These are phyloP conservation scores for Tulasnella sp. DNA, from an alignment of 768 basidiomycete species.

Conservation along the genomic window DNA sequence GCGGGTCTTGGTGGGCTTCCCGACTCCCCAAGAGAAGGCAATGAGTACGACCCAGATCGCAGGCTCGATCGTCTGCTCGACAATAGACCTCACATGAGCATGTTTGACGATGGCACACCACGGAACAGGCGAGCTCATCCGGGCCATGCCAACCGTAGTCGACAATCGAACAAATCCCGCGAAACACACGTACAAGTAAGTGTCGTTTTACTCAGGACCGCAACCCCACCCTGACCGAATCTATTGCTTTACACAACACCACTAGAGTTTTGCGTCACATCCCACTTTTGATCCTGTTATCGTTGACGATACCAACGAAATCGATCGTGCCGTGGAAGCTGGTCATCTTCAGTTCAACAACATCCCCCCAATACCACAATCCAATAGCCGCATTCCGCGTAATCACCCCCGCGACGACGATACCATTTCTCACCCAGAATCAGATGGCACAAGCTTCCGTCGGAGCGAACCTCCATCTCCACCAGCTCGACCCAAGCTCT, in stretches of 20 bases:
- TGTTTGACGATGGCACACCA: constrained; percentile 52
- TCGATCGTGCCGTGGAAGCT: constrained; percentile 58
- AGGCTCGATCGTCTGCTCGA: constrained; percentile 70
- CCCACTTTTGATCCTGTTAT: constrained; percentile 53
- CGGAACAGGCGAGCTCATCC: constrained; percentile 42
- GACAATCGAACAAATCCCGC: constrained; percentile 22
- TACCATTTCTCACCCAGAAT: constrained; percentile 37
- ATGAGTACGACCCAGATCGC: constrained; percentile 83
- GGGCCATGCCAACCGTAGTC: constrained; percentile 36
- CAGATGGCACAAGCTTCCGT: constrained; percentile 46
- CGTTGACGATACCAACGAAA: constrained; percentile 58
- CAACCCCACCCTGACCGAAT: not conserved
- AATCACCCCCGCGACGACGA: constrained; percentile 28
- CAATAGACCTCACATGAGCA: constrained; percentile 48
- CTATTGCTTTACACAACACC: not conserved
- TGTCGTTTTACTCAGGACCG: not conserved
- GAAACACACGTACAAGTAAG: constrained; percentile 21
- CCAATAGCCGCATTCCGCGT: constrained; percentile 18
- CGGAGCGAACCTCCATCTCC: constrained; percentile 39
- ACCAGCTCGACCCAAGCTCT: constrained; percentile 56
- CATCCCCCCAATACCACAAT: constrained; percentile 22
- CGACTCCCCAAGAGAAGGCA: constrained; percentile 51
- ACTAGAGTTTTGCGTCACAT: constrained; percentile 34
- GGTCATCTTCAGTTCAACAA: constrained; percentile 47
- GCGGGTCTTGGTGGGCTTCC: constrained; percentile 65